Evolutionary conservation across 2,329 filamentous ascomycete genomes (phyloP), one percentile per base, ranked within the genome.

Genomic region (Eurotiales sp.): DNA sequence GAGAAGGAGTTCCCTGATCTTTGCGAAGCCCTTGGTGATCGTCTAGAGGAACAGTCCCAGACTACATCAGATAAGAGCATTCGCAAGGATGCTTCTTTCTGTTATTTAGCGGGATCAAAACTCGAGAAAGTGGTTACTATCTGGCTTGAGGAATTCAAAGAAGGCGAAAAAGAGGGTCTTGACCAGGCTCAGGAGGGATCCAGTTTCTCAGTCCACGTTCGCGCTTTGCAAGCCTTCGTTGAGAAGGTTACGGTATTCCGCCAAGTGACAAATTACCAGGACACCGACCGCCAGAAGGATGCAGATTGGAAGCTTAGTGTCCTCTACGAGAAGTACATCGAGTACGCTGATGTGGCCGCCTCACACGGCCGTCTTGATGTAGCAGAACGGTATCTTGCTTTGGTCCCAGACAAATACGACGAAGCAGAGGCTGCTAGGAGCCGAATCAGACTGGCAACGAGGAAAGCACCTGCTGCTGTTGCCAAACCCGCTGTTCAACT

Each of bases 231-330:
- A 70, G 86, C 88, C 58, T 92, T 99, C 65, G 95, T 99, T 56
- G 93, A 99, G 74, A 99, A 99, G 77, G 93, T 99, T 42, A 95
- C 91, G 0, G 83, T 99, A 49, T 99, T 99, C 84, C 86, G 93
- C 50, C 83, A 93, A 59, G 91, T 96, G 39, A 91, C 90, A 56
- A 90, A 92, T 64, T 99, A 96, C 75, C 76, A 87, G 61, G 93
- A 99, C 66, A 71, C 74, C 8, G 90, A 96, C 64, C 82, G 82
- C 57, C 73, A 74, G 42, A 81, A 88, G 59, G 77, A 81, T 8
- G 84, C 85, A 1, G 88, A 86, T 60, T 99, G 92, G 92, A 96
- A 95, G 73, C 83, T 99, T 54, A 81, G 84, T 32, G 79, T 85
- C 2, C 76, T 99, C 48, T 99, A 99, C 70, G 86, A 90, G 67